Evolutionary conservation across 1,284 basidiomycete species (phyloP), one percentile per base, ranked within the genome.

Genomic region (Trichosporon sp.): DNA sequence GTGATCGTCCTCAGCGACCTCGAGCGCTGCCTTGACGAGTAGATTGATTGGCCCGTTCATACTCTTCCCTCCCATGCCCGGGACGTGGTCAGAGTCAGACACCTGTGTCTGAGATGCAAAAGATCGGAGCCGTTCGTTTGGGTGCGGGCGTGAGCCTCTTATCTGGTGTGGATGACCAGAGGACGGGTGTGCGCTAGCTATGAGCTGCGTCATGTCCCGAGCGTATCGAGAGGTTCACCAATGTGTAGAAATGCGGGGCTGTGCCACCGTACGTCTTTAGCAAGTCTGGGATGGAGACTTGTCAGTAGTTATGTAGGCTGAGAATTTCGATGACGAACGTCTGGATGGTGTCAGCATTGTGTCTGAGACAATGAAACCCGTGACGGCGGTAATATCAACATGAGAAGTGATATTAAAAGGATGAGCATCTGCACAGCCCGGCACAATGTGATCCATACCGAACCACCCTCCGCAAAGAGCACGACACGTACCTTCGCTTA

Each of bases 11-110:
- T 54, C 14, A 4, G 25, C 49, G 14, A 54, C 49, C 16, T 56
- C 61, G 5, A 62, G 56, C 14, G 61, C 61, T 16, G 58, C 61
- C 40, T 62, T 46, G 11, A 57, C 61, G 31, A 62, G 61, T 23
- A 62, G 32, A 46, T 57, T 52, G 56, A 62, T 58, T 4, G 61
- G 56, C 14, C 61, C 61, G 27, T 27, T 40, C 31, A 19, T 52
- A 11, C 58, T 59, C 16, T 44, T 29, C 19, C 58, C 58, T n/a
- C 37, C 40, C 16, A 59, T 40, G 11, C 25, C 49, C 9, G 23
- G 4, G 7, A 49, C 29, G 25, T 49, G 49, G 14, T 54, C 49
- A 6, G 49, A 4, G 25, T 54, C 49, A 29, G 25, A 54, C 49
- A 29, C 14, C 11, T 8, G 49, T 54, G 49, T 54, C 16, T 54